Conservation (phyloP, 1,284 basidiomycete species). For the Singerocomus rubriflavus region DNA sequence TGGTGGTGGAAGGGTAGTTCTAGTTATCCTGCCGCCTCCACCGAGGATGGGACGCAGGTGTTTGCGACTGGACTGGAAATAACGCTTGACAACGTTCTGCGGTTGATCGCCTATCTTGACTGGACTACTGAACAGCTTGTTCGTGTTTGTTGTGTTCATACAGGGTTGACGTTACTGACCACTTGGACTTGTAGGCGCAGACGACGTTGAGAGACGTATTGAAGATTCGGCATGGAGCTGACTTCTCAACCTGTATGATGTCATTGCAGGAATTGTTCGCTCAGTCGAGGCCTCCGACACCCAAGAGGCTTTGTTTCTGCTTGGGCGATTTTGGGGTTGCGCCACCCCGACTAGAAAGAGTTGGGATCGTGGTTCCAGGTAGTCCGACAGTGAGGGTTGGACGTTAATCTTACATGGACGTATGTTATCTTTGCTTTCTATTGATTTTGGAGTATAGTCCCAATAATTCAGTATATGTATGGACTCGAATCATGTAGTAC, state of each 20-base stretch:
- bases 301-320: constrained; percentile 13
- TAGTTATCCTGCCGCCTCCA: constrained; percentile 1
- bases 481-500: constrained; percentile 6
- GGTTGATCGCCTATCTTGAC: constrained; percentile 30
- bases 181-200: constrained; percentile 17
- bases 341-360: constrained; percentile 9
- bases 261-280: constrained; percentile 25
- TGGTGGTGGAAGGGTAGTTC: constrained; percentile 11
- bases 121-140: constrained; percentile 29
- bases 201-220: constrained; percentile 17
- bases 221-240: constrained; percentile 3
- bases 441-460: constrained; percentile 14
- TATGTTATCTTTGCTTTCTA: constrained; percentile 16
- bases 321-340: background rate
- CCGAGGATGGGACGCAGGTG: constrained; percentile 9
- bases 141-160: constrained; percentile 1
- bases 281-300: constrained; percentile 7
- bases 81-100: constrained; percentile 19
- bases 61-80: constrained; percentile 25
- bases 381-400: constrained; percentile 22
- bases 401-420: constrained; percentile 15
- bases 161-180: constrained; percentile 6
- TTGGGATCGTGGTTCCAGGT: constrained; percentile 22
- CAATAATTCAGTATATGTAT: constrained; percentile 15
- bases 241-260: constrained; percentile 17